A percentile compares a stretch with the other conserved stretches of the same genome.
Conservation (phyloP, 768 basidiomycete species). For the Pleurotus salmoneostramineus region DNA sequence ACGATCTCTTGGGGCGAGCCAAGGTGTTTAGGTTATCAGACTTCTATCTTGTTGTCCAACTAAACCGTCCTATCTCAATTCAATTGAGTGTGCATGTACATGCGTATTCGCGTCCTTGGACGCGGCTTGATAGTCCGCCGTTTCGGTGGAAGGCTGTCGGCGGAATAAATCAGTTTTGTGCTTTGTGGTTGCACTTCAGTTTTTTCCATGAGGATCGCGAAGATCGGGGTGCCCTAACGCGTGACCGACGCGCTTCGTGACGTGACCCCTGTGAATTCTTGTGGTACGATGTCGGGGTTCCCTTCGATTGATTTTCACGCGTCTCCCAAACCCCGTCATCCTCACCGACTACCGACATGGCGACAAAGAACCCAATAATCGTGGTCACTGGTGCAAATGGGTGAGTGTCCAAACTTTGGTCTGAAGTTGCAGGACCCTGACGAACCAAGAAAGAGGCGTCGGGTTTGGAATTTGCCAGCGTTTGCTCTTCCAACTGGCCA, state of each 20-base stretch:
- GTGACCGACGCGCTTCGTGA: too few relatives aligned
- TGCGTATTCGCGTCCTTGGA: too few relatives aligned
- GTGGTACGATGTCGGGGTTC: background rate
- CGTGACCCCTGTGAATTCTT: too few relatives aligned
- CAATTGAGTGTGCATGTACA: background rate
- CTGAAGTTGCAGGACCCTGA: background rate
- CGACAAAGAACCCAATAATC: slow-evolving; percentile 39
- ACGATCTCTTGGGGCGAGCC: too few relatives aligned
- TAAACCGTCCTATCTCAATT: background rate
- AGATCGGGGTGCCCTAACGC: too few relatives aligned
- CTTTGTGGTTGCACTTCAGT: too few relatives aligned
- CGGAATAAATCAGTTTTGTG: too few relatives aligned
- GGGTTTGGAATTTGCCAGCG: slow-evolving; percentile 84
- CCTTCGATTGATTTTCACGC: background rate
- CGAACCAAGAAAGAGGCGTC: slow-evolving; percentile 53
- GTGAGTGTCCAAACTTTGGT: slow-evolving; percentile 30
- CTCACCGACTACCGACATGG: slow-evolving; percentile 21
- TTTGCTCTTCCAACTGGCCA: slow-evolving; percentile 65
- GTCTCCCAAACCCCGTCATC: background rate
- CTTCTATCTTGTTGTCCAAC: too few relatives aligned
- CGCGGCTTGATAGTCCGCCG: too few relatives aligned
- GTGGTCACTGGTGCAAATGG: slow-evolving; percentile 72
- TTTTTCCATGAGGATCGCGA: too few relatives aligned
- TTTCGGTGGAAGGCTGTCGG: too few relatives aligned
- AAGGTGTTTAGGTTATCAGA: too few relatives aligned